Base-by-base conservation (phyloP, 108 stramenopile species). In the Aurantiochytrium sp. region DNA sequence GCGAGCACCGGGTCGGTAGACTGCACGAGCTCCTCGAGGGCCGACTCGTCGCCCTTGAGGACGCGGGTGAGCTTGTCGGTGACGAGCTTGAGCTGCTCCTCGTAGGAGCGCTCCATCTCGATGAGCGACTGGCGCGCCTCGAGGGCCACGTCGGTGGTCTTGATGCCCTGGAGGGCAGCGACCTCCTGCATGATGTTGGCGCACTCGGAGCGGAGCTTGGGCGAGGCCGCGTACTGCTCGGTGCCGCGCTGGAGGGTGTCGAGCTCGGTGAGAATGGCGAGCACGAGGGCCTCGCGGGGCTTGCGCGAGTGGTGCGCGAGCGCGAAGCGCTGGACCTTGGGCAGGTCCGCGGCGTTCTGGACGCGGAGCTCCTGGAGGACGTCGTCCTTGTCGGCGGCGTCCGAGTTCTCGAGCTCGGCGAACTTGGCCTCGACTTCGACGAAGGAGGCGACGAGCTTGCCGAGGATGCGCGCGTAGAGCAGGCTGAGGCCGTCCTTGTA, bases 31-130 rank as follows among this genome's bases (percentile, higher is more conserved):
- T 41, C 39, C 39, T 81, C 42, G 45, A 6, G 73, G 45, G 73
- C 73, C 15, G 39, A 41, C n/a, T 24, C 39, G 3, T 81, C 73
- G 45, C 53, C 59, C 39, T 10, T 4, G 15, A 55, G 48, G 73
- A 17, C 27, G 37, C 34, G 45, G 31, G n/a, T 85, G 22, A 86
- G 86, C 86, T 48, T 86, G 41, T 95, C 55, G 52, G 90, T 55
- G 4, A 87, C 87, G n/a, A 42, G 2, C 50, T 39, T 42, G 69
- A 96, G 91, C 88, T 95, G 93, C 65, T 94, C 93, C 37, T 96
- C 92, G 88, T 93, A 96, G n/a, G 98, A 96, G 91, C 95, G 93
- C 52, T 94, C 95, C 89, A 96, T 95, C 89, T 96, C 95, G 87
- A 98, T 92, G 5, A 98, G 94, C 52, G 97, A 89, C 86, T 96